A percentile compares a stretch with the other conserved stretches of the same genome.
These are phyloP conservation scores for Calonectria henricotiae DNA, from an alignment of 2,329 filamentous ascomycete genomes.

Conservation along the genomic window DNA sequence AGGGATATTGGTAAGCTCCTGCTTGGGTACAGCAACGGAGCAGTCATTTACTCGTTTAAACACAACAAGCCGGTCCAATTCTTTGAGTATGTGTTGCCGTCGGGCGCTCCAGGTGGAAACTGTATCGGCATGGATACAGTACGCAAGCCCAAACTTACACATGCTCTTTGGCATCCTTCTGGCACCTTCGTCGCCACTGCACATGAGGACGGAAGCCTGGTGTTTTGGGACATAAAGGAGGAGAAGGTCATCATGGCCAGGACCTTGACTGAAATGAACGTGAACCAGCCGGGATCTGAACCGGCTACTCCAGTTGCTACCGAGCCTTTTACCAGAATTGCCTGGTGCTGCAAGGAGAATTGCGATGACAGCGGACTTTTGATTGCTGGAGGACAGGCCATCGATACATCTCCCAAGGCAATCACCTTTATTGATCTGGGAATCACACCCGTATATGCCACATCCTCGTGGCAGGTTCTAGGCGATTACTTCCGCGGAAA, in stretches of 20 bases:
- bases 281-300: conserved; percentile 77
- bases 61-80: conserved; percentile 84
- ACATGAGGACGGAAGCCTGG: conserved; percentile 92
- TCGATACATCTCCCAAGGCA: conserved; percentile 79
- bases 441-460: conserved; percentile 89
- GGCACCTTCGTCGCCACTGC: conserved; percentile 90
- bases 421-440: conserved; percentile 93
- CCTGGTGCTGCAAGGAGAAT: conserved; percentile 96
- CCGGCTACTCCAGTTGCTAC: conserved; percentile 73
- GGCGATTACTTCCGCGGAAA: conserved; percentile 86
- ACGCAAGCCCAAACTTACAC: conserved; percentile 82
- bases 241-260: conserved; percentile 87
- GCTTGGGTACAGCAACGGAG: conserved; percentile 91
- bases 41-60: conserved; percentile 95
- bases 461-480: conserved; percentile 90
- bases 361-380: conserved; percentile 93
- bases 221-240: conserved; percentile 95
- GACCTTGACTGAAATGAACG: conserved; percentile 81
- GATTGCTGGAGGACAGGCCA: conserved; percentile 84
- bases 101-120: conserved; percentile 88
- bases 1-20: conserved; percentile 92
- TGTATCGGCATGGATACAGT: conserved; percentile 73
- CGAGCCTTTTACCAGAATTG: conserved; percentile 83
- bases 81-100: conserved; percentile 87
- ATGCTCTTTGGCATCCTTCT: conserved; percentile 95